Conservation (phyloP, 441 rosid species). For the Hura crepitans region DNA sequence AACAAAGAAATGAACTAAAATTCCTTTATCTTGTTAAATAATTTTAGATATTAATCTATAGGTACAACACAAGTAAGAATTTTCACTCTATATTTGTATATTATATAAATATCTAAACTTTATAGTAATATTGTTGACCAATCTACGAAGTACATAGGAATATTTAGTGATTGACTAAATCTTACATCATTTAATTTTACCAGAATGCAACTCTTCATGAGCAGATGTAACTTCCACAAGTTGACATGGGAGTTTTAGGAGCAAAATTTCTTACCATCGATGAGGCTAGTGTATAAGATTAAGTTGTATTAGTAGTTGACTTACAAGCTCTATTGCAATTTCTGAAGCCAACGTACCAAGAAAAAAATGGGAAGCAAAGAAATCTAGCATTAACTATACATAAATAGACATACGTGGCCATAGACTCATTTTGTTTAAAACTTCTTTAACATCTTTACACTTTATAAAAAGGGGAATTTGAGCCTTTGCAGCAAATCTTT, state of each 20-base stretch:
- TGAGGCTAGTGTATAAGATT: slow-evolving; percentile 66
- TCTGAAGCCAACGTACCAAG: slow-evolving; percentile 49
- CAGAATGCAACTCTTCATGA: slow-evolving; percentile 95
- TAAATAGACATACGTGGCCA: no score
- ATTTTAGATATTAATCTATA: no score
- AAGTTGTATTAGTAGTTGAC: slow-evolving; percentile 31
- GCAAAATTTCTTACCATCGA: slow-evolving; percentile 37
- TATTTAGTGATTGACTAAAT: no score
- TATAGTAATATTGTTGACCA: no score
- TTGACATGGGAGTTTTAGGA: slow-evolving; percentile 62
- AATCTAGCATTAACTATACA: not conserved
- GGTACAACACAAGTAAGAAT: no score
- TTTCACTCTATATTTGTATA: no score
- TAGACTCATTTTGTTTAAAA: not conserved
- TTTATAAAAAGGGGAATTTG: slow-evolving; percentile 24
- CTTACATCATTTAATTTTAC: no score
- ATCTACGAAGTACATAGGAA: no score
- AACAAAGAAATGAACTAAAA: no score
- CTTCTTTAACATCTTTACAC: slow-evolving; percentile 43
- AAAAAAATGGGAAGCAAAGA: slow-evolving; percentile 8
- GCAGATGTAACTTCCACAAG: slow-evolving; percentile 80
- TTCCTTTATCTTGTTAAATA: no score
- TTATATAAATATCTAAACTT: no score
- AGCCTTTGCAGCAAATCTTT: slow-evolving; percentile 35
- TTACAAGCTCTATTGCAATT: slow-evolving; percentile 51